Conservation (phyloP, 441 rosid species). For the Aleurites moluccanus region DNA sequence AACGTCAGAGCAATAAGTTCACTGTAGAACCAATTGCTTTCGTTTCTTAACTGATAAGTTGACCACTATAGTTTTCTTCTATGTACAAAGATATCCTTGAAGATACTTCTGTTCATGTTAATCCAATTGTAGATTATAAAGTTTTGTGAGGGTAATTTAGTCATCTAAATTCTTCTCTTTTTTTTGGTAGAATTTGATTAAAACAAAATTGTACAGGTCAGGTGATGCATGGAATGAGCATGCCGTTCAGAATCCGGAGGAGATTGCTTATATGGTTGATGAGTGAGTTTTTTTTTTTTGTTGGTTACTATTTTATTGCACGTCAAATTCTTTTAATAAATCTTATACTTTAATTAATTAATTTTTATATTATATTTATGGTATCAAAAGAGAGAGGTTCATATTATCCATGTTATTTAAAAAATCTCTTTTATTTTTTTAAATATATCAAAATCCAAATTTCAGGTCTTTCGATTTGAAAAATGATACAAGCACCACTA, state of each 20-base stretch:
- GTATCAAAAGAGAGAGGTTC: too few species aligned
- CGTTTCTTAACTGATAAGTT: not conserved
- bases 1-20: not conserved
- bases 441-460: too few species aligned
- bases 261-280: conserved; percentile 41
- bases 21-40: not conserved
- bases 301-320: not conserved
- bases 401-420: too few species aligned
- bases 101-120: not conserved
- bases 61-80: not conserved
- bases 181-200: too few species aligned
- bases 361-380: too few species aligned
- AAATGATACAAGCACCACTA: too few species aligned
- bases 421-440: not conserved
- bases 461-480: not conserved
- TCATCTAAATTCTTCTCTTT: too few species aligned
- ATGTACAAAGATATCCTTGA: conserved; percentile 12
- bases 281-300: conserved; percentile 31
- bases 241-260: conserved; percentile 43
- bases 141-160: conserved; percentile 9
- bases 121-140: not conserved
- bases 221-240: conserved; percentile 35
- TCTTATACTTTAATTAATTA: not conserved
- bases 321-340: not conserved
- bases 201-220: conserved; percentile 25